A percentile compares a stretch with the other conserved stretches of the same genome.
These are phyloP conservation scores for Phytophthora macrochlamydospora DNA, from an alignment of 352 stramenopile genomes.

Conservation along the genomic window DNA sequence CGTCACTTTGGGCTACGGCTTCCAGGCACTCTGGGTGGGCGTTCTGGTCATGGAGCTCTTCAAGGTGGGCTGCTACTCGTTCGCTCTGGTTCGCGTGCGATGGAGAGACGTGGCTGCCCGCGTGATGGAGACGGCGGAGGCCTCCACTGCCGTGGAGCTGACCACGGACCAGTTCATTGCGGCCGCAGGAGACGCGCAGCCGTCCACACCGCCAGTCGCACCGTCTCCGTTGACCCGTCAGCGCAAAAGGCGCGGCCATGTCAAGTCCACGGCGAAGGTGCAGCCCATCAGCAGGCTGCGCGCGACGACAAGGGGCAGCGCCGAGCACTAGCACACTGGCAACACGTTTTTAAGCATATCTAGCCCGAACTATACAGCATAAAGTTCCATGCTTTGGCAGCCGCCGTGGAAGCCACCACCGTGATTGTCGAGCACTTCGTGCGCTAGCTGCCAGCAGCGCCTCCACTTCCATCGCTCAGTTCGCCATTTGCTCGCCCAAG, in stretches of 20 bases:
- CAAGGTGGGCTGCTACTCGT: slow-evolving; percentile 57
- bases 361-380: too few relatives aligned
- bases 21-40: slow-evolving; percentile 66
- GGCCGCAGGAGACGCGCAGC: slow-evolving; percentile 58
- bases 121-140: slow-evolving; percentile 56
- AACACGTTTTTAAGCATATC: too few relatives aligned
- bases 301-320: neutral
- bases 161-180: slow-evolving; percentile 70
- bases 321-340: neutral
- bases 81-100: slow-evolving; percentile 46
- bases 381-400: too few relatives aligned
- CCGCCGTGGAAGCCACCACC: too few relatives aligned
- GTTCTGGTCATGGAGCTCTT: slow-evolving; percentile 72
- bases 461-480: too few relatives aligned
- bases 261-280: neutral
- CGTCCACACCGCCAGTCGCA: slow-evolving; percentile 40
- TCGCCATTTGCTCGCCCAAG: too few relatives aligned
- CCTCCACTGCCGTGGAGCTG: slow-evolving; percentile 45
- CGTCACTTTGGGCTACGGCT: slow-evolving; percentile 58
- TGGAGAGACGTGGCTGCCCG: slow-evolving; percentile 55
- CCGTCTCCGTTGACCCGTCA: neutral
- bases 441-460: too few relatives aligned
- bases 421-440: too few relatives aligned
- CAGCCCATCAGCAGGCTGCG: neutral
- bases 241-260: neutral